Evolutionary conservation across 73 alveolate species (phyloP).

Genomic region (Paraurostyla sp.): DNA sequence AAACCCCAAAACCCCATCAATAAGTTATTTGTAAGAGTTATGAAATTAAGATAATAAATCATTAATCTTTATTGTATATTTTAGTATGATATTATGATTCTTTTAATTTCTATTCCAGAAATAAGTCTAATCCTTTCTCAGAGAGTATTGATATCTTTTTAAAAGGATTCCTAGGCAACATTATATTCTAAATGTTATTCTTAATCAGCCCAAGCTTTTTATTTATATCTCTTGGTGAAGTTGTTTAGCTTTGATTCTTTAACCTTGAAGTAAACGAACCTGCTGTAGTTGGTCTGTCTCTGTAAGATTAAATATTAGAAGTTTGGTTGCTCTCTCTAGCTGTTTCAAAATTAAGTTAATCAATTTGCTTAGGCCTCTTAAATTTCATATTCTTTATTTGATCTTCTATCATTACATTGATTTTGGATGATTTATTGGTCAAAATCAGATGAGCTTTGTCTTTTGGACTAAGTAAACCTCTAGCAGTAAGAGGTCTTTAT

Average conservation of each 20-base stretch:
- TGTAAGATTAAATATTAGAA: background rate
- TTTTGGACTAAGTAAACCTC: no score
- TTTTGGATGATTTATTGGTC: no score
- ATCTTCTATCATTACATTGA: no score
- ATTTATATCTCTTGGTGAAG: background rate
- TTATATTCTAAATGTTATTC: background rate
- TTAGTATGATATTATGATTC: background rate
- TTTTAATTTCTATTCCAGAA: background rate
- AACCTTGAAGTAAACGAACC: background rate
- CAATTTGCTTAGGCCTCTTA: background rate
- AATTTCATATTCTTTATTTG: no score
- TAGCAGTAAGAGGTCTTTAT: no score
- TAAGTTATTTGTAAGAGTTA: no score
- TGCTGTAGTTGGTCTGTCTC: conserved; percentile 14
- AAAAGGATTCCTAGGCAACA: background rate
- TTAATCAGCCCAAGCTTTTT: background rate
- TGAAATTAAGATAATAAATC: background rate
- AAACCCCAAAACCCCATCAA: no score
- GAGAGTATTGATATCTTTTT: background rate
- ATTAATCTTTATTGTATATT: background rate
- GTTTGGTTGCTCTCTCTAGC: background rate
- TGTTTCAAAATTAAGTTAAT: background rate
- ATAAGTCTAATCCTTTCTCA: background rate
- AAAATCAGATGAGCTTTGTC: no score
- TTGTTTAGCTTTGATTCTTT: no score